Base-by-base conservation (phyloP, 1,139 yeast species). In the Kluyveromyces marxianus region DNA sequence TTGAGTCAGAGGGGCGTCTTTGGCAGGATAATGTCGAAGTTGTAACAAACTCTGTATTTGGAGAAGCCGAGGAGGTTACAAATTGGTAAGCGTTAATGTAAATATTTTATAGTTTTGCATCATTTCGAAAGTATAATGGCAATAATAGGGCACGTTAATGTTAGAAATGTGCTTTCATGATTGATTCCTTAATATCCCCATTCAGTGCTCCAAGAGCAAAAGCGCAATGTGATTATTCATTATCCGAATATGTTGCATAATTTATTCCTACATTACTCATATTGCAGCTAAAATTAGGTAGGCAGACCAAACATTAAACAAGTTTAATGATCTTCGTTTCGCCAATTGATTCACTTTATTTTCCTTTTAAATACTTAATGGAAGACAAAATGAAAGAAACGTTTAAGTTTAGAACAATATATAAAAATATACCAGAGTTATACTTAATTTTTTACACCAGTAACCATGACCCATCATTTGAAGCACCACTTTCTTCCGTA, bases 61-160 rank as follows among this genome's bases (percentile, higher is more conserved):
- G 97, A 1, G 97, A 89, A 64, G 95, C 95, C 3, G 97, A 88
- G 62, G 90, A 84, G 59, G 88, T 89, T 42, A 86, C 96, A 26
- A 84, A 82, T 54, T 90, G 97, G 97, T 89, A 63, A 4, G 2
- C 10, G 5, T 21, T 35, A 4, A 25, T n/a, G 29, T 8, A 8
- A 21, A 21, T 10, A 30, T 33, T 7, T n/a, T 33, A 33, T 33
- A n/a, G 35, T 24, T 2, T 35, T 14, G 24, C 37, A 35, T 7
- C n/a, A 33, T 10, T 10, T n/a, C n/a, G n/a, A 7, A 30, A 37
- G 32, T 7, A 10, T 7, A 30, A 30, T 7, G 32, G 10, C 2
- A 7, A 7, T 10, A 30, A 30, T 30, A 10, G 10, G 2, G 10
- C 32, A 10, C 32, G 2, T 30, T 30, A 7, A 30, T 14, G 21